Percentiles rank a stretch among this genome's conserved stretches.
These are phyloP conservation scores for Taphrina flavorubra DNA, from an alignment of 1,139 yeast genomes.

Conservation along the genomic window DNA sequence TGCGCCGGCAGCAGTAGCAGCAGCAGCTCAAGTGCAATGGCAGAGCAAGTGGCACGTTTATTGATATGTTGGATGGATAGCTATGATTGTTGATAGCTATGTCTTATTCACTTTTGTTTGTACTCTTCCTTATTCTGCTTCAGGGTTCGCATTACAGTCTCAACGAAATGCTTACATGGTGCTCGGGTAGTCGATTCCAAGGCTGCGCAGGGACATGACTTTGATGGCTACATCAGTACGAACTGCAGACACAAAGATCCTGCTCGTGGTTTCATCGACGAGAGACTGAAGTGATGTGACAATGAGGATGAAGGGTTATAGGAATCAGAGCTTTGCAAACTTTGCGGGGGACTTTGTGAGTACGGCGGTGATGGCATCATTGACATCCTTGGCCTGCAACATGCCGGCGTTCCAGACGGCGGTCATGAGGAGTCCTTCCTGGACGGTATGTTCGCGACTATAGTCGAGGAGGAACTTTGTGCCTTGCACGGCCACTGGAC, in stretches of 20 bases:
- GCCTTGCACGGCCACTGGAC: slow-evolving; percentile 69
- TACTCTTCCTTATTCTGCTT: no score
- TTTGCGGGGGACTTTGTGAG: slow-evolving; percentile 29
- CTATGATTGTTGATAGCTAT: background rate
- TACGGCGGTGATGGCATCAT: slow-evolving; percentile 35
- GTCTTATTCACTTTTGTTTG: background rate
- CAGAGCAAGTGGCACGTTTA: slow-evolving; percentile 2
- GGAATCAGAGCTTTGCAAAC: slow-evolving; percentile 21
- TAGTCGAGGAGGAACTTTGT: slow-evolving; percentile 65
- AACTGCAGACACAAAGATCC: no score
- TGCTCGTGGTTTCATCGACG: no score
- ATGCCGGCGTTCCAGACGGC: slow-evolving; percentile 45
- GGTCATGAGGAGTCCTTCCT: slow-evolving; percentile 51
- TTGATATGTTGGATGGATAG: no score
- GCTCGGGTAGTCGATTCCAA: background rate
- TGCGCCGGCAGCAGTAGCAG: no score
- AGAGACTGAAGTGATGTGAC: no score
- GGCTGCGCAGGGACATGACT: no score
- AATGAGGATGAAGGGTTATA: background rate
- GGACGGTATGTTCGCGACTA: slow-evolving; percentile 57
- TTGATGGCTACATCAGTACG: no score
- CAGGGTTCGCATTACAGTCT: no score
- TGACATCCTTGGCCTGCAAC: slow-evolving; percentile 36
- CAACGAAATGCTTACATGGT: background rate
- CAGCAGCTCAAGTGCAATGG: background rate